Conservation (phyloP, 352 stramenopile genomes). For the Thalassiosira gravida region DNA sequence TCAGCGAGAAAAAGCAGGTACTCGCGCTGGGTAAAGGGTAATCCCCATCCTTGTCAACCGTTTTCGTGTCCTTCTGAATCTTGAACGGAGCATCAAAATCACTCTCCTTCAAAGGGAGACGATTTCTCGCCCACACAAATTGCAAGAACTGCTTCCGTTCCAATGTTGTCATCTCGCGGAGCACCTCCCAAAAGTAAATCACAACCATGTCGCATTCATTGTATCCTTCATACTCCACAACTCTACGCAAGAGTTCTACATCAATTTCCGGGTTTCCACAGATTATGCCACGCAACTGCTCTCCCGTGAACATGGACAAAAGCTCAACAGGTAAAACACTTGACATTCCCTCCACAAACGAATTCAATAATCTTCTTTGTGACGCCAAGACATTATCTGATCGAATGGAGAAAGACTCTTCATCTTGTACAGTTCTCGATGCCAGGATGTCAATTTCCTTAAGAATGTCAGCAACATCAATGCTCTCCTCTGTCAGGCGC, state of each 20-base stretch:
- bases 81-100: constrained; percentile 93
- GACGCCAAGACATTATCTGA: constrained; percentile 62
- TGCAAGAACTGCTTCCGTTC: constrained; percentile 94
- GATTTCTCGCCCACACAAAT: constrained; percentile 96
- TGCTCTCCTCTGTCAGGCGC: constrained; percentile 68
- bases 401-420: constrained; percentile 14
- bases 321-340: constrained; percentile 95
- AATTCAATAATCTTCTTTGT: constrained; percentile 82
- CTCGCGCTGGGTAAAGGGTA: constrained; percentile 93
- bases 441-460: constrained; percentile 80
- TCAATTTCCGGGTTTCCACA: constrained; percentile 95
- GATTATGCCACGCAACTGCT: constrained; percentile 94
- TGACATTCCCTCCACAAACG: constrained; percentile 89
- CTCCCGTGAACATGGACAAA: constrained; percentile 93
- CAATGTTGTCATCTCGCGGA: constrained; percentile 94
- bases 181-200: constrained; percentile 93
- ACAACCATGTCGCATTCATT: constrained; percentile 91
- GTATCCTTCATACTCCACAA: constrained; percentile 96
- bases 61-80: constrained; percentile 79
- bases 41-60: constrained; percentile 75
- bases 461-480: constrained; percentile 52
- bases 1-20: constrained; percentile 98
- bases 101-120: constrained; percentile 94
- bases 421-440: constrained; percentile 43
- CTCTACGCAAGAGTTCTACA: constrained; percentile 93